Percentiles rank a stretch among this genome's conserved stretches.
Conservation (phyloP, 441 rosid species). For the Adansonia rubrostipa region DNA sequence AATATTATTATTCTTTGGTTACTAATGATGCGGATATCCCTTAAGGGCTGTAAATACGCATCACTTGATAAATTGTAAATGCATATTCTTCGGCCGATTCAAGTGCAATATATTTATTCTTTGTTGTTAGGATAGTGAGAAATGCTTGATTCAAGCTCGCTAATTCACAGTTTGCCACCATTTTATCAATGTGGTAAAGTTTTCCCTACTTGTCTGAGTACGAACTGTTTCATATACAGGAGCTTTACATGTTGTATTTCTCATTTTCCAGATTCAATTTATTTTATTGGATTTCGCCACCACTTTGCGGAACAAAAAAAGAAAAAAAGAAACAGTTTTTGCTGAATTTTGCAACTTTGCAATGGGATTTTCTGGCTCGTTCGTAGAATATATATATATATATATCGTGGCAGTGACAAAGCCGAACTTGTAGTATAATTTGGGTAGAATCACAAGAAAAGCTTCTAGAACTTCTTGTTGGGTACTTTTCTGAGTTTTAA, state of each 20-base stretch:
- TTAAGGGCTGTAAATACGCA: slow-evolving; percentile 47
- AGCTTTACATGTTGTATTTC: slow-evolving; percentile 1
- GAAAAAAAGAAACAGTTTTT: background rate
- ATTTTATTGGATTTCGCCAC: background rate
- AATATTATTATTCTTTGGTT: slow-evolving; percentile 44
- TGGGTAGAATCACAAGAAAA: no score
- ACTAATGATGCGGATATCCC: slow-evolving; percentile 31
- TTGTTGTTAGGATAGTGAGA: slow-evolving; percentile 13
- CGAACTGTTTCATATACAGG: background rate
- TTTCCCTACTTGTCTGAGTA: background rate
- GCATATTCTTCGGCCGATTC: slow-evolving; percentile 36
- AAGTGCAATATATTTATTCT: slow-evolving; percentile 5
- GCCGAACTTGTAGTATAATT: no score
- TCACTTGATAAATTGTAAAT: slow-evolving; percentile 53
- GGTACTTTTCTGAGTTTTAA: no score
- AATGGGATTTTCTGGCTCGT: background rate
- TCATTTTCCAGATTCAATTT: background rate
- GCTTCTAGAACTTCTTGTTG: no score
- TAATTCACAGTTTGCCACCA: background rate
- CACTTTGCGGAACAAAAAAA: no score
- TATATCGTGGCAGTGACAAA: no score
- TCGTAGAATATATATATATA: no score
- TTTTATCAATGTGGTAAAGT: background rate
- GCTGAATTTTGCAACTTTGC: background rate
- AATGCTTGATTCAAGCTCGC: background rate